Evolutionary conservation across 139 green algal species (phyloP), one percentile per base, ranked within the genome.

Genomic region (Picochlorum sp.): DNA sequence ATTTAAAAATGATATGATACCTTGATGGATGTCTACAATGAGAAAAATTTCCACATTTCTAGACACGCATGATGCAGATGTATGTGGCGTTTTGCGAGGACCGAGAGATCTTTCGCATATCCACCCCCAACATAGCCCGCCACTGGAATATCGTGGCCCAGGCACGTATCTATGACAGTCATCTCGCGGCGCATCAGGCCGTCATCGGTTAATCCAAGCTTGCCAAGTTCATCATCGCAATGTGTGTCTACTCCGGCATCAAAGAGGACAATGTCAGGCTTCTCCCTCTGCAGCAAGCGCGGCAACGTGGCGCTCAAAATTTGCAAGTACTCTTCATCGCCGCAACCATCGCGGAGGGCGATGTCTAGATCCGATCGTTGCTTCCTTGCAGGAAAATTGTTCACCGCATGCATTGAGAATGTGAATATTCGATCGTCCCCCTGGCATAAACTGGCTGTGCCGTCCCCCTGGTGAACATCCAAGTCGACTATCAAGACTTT

Each of bases 301-400:
- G 76, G 67, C 49, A 95, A 68, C n/a, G 59, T 62, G 11, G 81
- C 70, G 4, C 37, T 62, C 9, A 86, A 37, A 21, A 49, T 54
- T 68, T 57, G 30, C n/a, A 86, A 52, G 64, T 85, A 95, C 6
- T 70, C 65, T 0, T 72, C 72, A 57, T 96, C 86, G 0, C 37
- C 57, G 2, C 72, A 77, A 51, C 83, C 82, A 61, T 91, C 85
- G 1, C 82, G 74, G 45, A 96, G 68, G 0, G 45, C 67, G 2
- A 96, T 56, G 60, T 96, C 89, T 37, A 91, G 54, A 21, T 69
- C 68, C 69, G 73, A 86, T 23, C 47, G 44, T 74, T 89, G 77
- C 76, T 96, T 96, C 26, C 81, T 71, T 0, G 74, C 70, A 1
- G 90, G 90, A 69, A 96, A 96, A 79, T 96, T 96, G 67, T 37